Evolutionary conservation across 129 eudicot genomes (phyloP), one percentile per base, ranked within the genome.

Genomic region (Dittrichia graveolens): DNA sequence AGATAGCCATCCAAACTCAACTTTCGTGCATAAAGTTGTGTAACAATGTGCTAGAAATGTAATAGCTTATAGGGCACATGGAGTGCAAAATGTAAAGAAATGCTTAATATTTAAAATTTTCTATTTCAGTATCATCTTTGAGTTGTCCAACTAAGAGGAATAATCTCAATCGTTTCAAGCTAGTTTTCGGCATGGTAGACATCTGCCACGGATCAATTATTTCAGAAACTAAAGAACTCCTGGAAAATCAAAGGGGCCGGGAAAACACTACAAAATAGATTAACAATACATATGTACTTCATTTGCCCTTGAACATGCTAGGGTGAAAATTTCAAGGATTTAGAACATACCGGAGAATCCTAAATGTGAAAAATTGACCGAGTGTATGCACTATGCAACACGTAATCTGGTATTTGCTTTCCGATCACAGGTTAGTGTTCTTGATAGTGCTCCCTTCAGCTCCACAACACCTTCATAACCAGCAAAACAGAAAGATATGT

Each of bases 401-500:
- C 6, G 6, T 43, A 43, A 71, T 31, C 55, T 55, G 45, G 54
- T n/a, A 55, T 55, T 56, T 56, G 65, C 45, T 55, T 14, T 38
- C 50, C 50, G 15, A 47, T 39, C 64, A 53, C 24, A 12, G 8
- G 19, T 47, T 15, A 13, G 44, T 18, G 43, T 10, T 69, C 70
- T 69, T 78, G 43, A 35, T 35, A 35, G 67, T 62, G 61, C 59
- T 54, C 19, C 67, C 50, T 78, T 78, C 35, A 62, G 82, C 82
- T 44, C 82, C 82, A 9, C 82, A 78, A 43, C 82, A 78, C 82
- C 82, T 78, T 71, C 34, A 40, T 56, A 42, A 11, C 69, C 50
- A 67, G 24, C 43, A 66, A 75, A 43, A n/a, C 43, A 13, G 13
- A 40, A 41, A 34, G 12, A 48, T 11, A 11, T 39, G 38, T 60